Evolutionary conservation across 139 green algal genomes (phyloP).

Genomic region (Mesostigma viride): DNA sequence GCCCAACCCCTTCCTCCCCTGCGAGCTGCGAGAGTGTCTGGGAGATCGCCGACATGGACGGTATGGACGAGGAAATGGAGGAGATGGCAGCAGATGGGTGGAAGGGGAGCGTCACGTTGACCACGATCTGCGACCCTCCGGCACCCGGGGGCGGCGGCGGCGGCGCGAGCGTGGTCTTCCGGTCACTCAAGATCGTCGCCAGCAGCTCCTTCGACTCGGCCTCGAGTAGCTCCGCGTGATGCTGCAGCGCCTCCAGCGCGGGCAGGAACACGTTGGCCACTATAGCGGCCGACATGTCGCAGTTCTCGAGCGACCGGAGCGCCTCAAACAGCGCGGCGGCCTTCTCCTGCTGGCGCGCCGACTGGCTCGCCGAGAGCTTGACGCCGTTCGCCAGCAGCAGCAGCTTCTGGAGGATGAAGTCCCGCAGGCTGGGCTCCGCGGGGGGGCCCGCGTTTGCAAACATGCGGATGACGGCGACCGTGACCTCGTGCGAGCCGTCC

Average conservation of each 20-base stretch:
- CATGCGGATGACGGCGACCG: slow-evolving; percentile 19
- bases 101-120: too few species aligned
- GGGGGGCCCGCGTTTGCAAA: slow-evolving; percentile 22
- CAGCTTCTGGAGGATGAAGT: slow-evolving; percentile 16
- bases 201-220: background rate
- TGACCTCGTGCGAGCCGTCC: slow-evolving; percentile 25
- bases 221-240: background rate
- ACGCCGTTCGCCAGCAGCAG: background rate
- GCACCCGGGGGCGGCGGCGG: too few species aligned
- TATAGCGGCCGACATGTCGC: background rate
- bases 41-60: too few species aligned
- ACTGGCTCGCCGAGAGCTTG: background rate
- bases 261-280: background rate
- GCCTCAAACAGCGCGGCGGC: background rate
- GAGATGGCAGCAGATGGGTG: too few species aligned
- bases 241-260: background rate
- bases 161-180: too few species aligned
- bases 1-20: background rate
- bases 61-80: too few species aligned
- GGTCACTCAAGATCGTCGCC: background rate
- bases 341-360: background rate
- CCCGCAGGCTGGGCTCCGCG: slow-evolving; percentile 5
- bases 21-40: background rate
- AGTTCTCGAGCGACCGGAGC: background rate
- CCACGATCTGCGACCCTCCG: too few species aligned